Conservation (phyloP, 371 early-diverging fungal genomes). For the Saksenaea oblongispora region DNA sequence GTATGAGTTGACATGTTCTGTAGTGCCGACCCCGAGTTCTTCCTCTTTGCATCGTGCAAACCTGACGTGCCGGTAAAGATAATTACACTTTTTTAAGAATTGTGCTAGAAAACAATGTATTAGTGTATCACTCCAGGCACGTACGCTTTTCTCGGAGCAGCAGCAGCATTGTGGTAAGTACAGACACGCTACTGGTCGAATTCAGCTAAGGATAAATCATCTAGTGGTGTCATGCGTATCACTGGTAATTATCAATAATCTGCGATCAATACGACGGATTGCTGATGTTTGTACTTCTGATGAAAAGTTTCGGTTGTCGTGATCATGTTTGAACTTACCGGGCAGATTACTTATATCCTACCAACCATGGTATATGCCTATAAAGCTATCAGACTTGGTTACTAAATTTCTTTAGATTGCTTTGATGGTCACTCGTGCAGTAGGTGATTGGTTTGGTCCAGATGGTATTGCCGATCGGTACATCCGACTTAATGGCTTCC, state of each 20-base stretch:
- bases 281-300: neutral
- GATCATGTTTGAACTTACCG: slow-evolving; percentile 96
- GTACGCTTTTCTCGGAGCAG: slow-evolving; percentile 96
- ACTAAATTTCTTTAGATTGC: slow-evolving; percentile 59
- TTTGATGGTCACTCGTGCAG: slow-evolving; percentile 86
- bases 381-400: neutral
- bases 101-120: neutral
- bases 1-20: neutral
- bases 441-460: slow-evolving; percentile 80
- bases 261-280: neutral
- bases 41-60: slow-evolving; percentile 75
- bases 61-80: slow-evolving; percentile 68
- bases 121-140: slow-evolving; percentile 92
- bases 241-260: slow-evolving; percentile 43
- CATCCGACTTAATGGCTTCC: slow-evolving; percentile 84
- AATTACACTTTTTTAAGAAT: neutral
- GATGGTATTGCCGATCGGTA: slow-evolving; percentile 89
- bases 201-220: neutral
- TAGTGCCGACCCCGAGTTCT: slow-evolving; percentile 66
- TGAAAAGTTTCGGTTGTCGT: slow-evolving; percentile 78
- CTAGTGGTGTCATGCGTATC: slow-evolving; percentile 68
- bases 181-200: neutral
- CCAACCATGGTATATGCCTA: slow-evolving; percentile 81
- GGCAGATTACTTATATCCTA: slow-evolving; percentile 87
- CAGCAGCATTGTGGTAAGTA: slow-evolving; percentile 81